A percentile compares a stretch with the other conserved stretches of the same genome.
phyloP scores from a whole-genome alignment of 202 grass and related monocot genomes.

The Zizania palustris region DNA sequence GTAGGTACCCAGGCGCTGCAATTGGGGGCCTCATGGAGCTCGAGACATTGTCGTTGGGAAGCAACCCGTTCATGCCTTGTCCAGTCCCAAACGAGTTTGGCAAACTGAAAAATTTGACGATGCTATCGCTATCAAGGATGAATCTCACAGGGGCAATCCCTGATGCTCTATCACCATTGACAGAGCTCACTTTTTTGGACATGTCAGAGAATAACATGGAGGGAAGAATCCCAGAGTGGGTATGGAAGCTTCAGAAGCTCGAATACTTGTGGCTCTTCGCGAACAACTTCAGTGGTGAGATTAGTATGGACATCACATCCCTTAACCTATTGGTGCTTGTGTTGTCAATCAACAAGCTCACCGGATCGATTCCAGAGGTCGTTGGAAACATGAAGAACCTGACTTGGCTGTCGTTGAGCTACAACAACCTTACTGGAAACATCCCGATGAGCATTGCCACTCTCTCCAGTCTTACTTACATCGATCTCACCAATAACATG shows the following conservation, averaged over 20 bases:
- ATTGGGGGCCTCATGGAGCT: slow-evolving; percentile 36
- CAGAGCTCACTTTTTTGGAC: slow-evolving; percentile 16
- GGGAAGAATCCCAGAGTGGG: slow-evolving; percentile 24
- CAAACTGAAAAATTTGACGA: slow-evolving; percentile 32
- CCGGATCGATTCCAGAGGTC: slow-evolving; percentile 26
- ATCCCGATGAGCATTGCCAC: slow-evolving; percentile 31
- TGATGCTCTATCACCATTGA: not conserved
- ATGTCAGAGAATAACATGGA: not conserved
- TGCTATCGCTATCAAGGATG: slow-evolving; percentile 30
- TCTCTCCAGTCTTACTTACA: slow-evolving; percentile 28
- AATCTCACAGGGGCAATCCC: slow-evolving; percentile 45
- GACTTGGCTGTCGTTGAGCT: not conserved
- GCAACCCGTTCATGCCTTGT: slow-evolving; percentile 34
- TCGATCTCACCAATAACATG: slow-evolving; percentile 48
- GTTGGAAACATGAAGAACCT: slow-evolving; percentile 43
- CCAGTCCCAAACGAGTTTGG: slow-evolving; percentile 35
- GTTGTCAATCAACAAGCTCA: slow-evolving; percentile 41
- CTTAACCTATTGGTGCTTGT: slow-evolving; percentile 30
- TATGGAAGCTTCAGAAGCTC: slow-evolving; percentile 49
- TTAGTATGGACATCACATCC: not conserved
- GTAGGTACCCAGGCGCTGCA: slow-evolving; percentile 29
- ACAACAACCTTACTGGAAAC: slow-evolving; percentile 44
- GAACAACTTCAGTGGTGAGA: slow-evolving; percentile 39
- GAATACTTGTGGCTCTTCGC: not conserved
- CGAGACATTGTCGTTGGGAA: slow-evolving; percentile 27